phyloP scores from a whole-genome alignment of 345 rosid genomes.

The Cardamine resedifolia region DNA sequence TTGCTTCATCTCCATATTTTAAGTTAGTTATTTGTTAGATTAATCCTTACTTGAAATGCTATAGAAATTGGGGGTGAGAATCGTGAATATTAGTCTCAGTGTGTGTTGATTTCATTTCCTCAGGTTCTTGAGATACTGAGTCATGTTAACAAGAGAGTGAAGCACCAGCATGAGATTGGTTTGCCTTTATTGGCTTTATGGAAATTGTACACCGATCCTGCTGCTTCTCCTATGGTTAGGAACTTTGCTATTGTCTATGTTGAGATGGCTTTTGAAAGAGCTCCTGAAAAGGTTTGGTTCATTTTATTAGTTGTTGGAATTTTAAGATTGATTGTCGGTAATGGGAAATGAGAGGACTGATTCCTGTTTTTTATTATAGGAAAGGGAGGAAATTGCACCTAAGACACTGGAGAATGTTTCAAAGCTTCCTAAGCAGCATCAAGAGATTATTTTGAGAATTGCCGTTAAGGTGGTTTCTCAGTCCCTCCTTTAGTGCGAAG shows the following conservation, averaged over 20 bases:
- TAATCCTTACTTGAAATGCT: not conserved
- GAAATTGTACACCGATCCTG: constrained; percentile 58
- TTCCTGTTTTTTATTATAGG: constrained; percentile 45
- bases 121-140: constrained; percentile 96
- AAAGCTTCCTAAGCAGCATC: constrained; percentile 80
- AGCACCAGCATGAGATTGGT: constrained; percentile 72
- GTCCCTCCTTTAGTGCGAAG: constrained; percentile 13
- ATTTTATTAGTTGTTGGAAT: not conserved
- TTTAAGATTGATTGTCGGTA: constrained; percentile 3
- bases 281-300: constrained; percentile 50
- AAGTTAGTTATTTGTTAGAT: not conserved
- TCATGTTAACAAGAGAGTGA: constrained; percentile 96
- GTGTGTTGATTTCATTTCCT: constrained; percentile 13
- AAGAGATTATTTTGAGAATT: constrained; percentile 76
- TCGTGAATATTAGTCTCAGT: not conserved
- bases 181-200: constrained; percentile 74
- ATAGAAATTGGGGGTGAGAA: not conserved
- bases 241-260: constrained; percentile 86
- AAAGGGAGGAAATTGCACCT: constrained; percentile 76
- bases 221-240: constrained; percentile 71
- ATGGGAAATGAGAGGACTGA: constrained; percentile 17
- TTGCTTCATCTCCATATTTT: not conserved
- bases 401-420: constrained; percentile 60
- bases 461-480: constrained; percentile 52
- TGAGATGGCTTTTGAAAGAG: constrained; percentile 95